Evolutionary conservation across 1,284 basidiomycete genomes (phyloP), one percentile per base, ranked within the genome.

Genomic region (Cystobasidium sp.): DNA sequence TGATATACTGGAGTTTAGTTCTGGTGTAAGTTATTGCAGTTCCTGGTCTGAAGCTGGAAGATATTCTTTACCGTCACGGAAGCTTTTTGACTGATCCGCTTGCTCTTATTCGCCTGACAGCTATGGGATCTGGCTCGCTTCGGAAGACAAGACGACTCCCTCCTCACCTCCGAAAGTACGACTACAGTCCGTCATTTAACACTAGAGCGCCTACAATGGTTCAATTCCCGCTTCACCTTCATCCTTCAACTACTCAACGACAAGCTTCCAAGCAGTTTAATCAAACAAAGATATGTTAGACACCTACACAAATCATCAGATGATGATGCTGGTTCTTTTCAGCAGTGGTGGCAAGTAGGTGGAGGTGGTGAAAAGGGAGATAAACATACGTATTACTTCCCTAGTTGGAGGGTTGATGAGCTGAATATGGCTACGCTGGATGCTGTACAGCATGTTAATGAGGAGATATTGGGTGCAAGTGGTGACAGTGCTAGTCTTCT

Each of bases 41-140:
- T 56, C 22, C 22, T 20, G 12, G 14, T 56, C 31, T 56, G 16
- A 20, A 18, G 10, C 20, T 56, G 14, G 12, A 16, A 16, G 14
- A 16, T 24, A 4, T 56, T 56, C 53, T 31, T 16, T 43, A 65
- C 62, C n/a, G 43, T 39, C 59, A 39, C 1, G 53, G 10, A 16
- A 31, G 18, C 14, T 55, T 12, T n/a, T 49, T 3, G 16, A 20
- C 53, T 55, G 14, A 12, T n/a, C 14, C 7, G 10, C 22, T 20
- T 24, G n/a, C 22, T 16, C 56, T 31, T 43, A 1, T 51, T 16
- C 20, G 37, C 10, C 16, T 62, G 12, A n/a, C 64, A 68, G 66
- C 52, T 72, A 12, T 72, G 69, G 69, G 69, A 72, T 56, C 69
- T 72, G 31, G 69, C 69, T 44, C 59, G 62, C n/a, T 72, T 72